Base-by-base conservation (phyloP, 2,329 filamentous ascomycete species). In the Paracoccidioides brasiliensis region DNA sequence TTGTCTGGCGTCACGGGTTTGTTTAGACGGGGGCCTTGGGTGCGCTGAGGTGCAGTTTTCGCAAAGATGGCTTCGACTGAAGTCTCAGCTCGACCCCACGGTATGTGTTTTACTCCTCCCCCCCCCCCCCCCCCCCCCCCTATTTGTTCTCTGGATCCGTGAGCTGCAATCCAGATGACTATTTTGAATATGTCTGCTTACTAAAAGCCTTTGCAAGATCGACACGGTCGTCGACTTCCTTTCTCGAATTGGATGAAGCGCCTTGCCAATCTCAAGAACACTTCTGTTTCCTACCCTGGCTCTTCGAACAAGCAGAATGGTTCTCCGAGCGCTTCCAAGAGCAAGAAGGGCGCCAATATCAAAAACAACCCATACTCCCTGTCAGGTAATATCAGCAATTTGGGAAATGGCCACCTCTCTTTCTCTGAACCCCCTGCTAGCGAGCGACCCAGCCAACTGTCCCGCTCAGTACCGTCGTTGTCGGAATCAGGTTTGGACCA, bases 161-260 rank as follows among this genome's bases (percentile, higher is more conserved):
- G 9, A 10, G 28, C 8, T 37, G 5, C 8, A 42, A 12, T 30
- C 55, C 61, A 49, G 58, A 32, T 53, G 10, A 42, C 40, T 56
- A 38, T 42, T 42, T 28, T 45, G 10, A 41, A 9, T 10, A 67
- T 4, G 4, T 38, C 10, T 22, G 28, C 44, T 40, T 14, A 32
- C 5, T 8, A 38, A 49, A 14, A 4, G 22, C 10, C 15, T 38
- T 35, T 28, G 10, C 6, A 38, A 90, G 86, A 90, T 70, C 81
- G 83, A 62, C 78, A 83, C 66, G 80, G 80, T 64, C 86, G 89
- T 61, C 85, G 90, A 64, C 83, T 88, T 60, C 91, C 90, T 30
- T 97, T 97, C 68, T 82, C 90, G 49, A 88, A 84, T 62, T 94
- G 91, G 86, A 89, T 98, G 77, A 95, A 90, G 78, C 90, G 90